These are phyloP conservation scores for Melaleuca quinquenervia DNA, from an alignment of 345 rosid species.

Conservation along the genomic window DNA sequence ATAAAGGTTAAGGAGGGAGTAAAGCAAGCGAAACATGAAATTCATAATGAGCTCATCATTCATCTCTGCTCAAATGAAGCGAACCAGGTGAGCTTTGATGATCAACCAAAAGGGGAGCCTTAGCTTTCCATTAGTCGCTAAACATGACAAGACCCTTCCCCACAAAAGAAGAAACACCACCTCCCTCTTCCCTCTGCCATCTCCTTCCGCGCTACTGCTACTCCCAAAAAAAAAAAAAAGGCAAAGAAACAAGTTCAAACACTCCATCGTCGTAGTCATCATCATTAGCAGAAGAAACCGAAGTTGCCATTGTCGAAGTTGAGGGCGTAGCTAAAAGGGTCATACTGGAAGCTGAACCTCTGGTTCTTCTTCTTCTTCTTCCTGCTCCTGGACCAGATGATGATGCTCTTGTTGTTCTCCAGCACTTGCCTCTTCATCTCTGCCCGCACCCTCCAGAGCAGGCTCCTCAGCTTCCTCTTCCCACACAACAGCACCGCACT, in stretches of 20 bases:
- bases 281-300: conserved; percentile 41
- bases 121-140: background rate
- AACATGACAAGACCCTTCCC: background rate
- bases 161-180: background rate
- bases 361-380: conserved; percentile 15
- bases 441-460: conserved; percentile 48
- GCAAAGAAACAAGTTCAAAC: background rate
- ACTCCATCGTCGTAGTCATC: background rate
- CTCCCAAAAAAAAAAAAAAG: background rate
- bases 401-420: background rate
- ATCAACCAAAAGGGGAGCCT: background rate
- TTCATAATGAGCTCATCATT: background rate
- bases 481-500: background rate
- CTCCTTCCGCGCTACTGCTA: background rate
- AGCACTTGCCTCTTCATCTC: conserved; percentile 31
- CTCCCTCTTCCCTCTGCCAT: background rate
- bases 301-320: conserved; percentile 71
- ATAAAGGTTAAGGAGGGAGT: background rate
- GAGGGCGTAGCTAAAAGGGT: conserved; percentile 73
- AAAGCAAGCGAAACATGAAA: background rate
- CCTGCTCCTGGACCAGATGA: background rate
- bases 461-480: conserved; percentile 45
- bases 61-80: background rate
- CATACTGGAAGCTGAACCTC: conserved; percentile 49
- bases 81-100: background rate